Conservation (phyloP, 306 rosid genomes). For the Hippophae rhamnoides region DNA sequence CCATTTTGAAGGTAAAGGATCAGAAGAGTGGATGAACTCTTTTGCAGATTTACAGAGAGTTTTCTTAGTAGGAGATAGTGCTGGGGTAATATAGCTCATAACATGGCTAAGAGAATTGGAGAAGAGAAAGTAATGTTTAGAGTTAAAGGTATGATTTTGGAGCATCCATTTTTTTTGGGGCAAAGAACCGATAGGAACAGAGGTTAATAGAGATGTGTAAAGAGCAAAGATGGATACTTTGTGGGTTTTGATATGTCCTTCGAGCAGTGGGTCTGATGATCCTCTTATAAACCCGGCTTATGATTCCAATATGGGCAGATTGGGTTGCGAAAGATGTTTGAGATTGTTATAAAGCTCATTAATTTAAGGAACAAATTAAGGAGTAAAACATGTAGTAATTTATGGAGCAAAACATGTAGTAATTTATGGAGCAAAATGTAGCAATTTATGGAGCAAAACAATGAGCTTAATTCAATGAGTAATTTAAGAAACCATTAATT, state of each 20-base stretch:
- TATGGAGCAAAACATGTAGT: no score
- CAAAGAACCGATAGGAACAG: not conserved
- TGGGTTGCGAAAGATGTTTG: no score
- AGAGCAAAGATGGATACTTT: not conserved
- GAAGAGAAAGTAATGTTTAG: slow-evolving; percentile 12
- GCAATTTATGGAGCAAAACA: no score
- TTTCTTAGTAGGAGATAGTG: slow-evolving; percentile 56
- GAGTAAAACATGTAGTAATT: no score
- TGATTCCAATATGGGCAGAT: slow-evolving; percentile 40
- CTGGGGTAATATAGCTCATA: slow-evolving; percentile 50
- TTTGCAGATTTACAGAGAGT: slow-evolving; percentile 21
- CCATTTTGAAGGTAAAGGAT: slow-evolving; percentile 16
- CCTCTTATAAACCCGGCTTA: slow-evolving; percentile 46
- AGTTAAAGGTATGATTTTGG: slow-evolving; percentile 30
- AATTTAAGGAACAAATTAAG: no score
- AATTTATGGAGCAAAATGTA: no score
- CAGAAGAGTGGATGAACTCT: slow-evolving; percentile 40
- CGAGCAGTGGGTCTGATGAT: slow-evolving; percentile 28
- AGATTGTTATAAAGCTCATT: no score
- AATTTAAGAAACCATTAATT: no score
- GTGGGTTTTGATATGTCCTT: slow-evolving; percentile 5
- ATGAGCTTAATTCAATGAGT: no score
- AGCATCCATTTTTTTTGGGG: slow-evolving; percentile 48
- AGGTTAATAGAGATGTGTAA: not conserved
- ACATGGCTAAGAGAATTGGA: slow-evolving; percentile 20